Conservation (phyloP, 768 basidiomycete genomes). For the Boletus insuetus region DNA sequence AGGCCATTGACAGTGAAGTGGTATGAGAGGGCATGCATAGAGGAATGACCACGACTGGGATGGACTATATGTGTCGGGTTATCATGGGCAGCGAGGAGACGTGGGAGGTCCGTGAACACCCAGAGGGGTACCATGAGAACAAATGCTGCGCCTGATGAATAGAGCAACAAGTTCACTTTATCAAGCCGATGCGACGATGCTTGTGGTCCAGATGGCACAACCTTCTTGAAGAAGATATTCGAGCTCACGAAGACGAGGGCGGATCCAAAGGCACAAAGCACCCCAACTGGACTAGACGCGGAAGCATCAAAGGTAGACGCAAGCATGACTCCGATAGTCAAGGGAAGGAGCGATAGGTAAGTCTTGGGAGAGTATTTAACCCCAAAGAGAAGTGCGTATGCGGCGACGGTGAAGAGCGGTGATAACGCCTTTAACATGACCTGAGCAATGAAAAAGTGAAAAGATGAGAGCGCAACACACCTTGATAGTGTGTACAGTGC, state of each 20-base stretch:
- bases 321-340: constrained; percentile 96
- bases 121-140: constrained; percentile 95
- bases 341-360: constrained; percentile 89
- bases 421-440: constrained; percentile 72
- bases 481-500: constrained; percentile 99
- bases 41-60: constrained; percentile 43
- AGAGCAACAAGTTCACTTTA: constrained; percentile 94
- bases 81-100: constrained; percentile 49
- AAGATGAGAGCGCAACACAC: constrained; percentile 40
- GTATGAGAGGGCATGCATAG: constrained; percentile 65
- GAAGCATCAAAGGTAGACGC: constrained; percentile 93
- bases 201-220: constrained; percentile 70
- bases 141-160: constrained; percentile 93
- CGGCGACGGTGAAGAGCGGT: constrained; percentile 94
- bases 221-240: constrained; percentile 99
- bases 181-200: constrained; percentile 76
- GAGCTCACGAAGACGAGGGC: constrained; percentile 96
- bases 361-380: constrained; percentile 92
- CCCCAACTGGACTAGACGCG: constrained; percentile 77
- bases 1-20: constrained; percentile 94
- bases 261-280: constrained; percentile 96
- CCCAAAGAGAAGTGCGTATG: constrained; percentile 90
- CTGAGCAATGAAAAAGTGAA: constrained; percentile 1
- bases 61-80: constrained; percentile 43
- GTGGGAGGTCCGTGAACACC: constrained; percentile 82